A percentile compares a stretch with the other conserved stretches of the same genome.
phyloP scores from a whole-genome alignment of 768 basidiomycete genomes.

The Ramaria sp. region DNA sequence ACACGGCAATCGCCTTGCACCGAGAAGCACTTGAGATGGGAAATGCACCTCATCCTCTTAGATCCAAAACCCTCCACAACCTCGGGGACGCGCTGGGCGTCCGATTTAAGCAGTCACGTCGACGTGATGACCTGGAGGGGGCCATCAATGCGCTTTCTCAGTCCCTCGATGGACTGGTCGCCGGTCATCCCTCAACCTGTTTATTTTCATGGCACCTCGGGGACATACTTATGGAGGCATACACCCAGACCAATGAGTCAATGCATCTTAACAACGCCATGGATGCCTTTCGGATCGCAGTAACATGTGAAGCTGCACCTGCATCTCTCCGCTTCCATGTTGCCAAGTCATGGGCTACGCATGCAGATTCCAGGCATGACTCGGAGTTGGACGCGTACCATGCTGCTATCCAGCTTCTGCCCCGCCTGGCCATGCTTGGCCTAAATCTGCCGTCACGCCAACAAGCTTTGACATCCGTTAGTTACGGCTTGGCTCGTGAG shows the following conservation, averaged over 20 bases:
- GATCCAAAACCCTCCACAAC: slow-evolving; percentile 14
- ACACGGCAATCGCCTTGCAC: slow-evolving; percentile 19
- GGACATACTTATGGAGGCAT: neutral
- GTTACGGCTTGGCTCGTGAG: slow-evolving; percentile 16
- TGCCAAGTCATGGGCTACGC: neutral
- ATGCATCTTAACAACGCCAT: neutral
- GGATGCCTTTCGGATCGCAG: neutral
- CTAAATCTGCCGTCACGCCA: slow-evolving; percentile 14
- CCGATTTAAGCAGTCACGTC: slow-evolving; percentile 17
- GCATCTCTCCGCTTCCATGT: neutral
- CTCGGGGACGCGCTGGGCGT: slow-evolving; percentile 18
- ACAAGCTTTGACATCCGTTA: slow-evolving; percentile 11
- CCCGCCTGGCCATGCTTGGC: slow-evolving; percentile 12
- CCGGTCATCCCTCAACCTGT: neutral
- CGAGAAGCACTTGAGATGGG: neutral
- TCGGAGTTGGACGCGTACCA: slow-evolving; percentile 22
- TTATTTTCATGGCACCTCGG: neutral
- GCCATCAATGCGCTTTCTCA: slow-evolving; percentile 8
- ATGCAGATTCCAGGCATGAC: slow-evolving; percentile 13
- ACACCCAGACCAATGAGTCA: neutral
- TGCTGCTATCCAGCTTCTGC: slow-evolving; percentile 17
- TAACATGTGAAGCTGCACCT: neutral
- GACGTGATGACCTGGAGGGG: slow-evolving; percentile 21
- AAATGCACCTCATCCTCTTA: slow-evolving; percentile 10
- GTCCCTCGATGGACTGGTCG: neutral